Base-by-base conservation (phyloP, 225 moss, liverwort and hornwort species). In the Sphagnum contortum region DNA sequence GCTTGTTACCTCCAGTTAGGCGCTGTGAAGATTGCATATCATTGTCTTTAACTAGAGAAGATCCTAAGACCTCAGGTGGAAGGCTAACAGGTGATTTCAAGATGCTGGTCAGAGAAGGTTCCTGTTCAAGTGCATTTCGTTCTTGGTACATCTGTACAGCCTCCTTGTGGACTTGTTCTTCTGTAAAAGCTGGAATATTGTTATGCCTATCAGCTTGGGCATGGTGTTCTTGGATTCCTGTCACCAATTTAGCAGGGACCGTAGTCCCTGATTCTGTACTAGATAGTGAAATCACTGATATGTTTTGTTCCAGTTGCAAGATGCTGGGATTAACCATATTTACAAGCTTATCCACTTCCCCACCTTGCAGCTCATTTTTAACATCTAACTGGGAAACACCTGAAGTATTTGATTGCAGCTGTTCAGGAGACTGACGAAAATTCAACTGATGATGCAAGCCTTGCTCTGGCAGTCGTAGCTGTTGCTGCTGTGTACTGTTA, bases 191-290 rank as follows among this genome's bases (percentile, higher is more conserved):
- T 9, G 85, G 75, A 14, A 76, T 66, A 75, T 67, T 86, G 76
- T 69, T 77, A 61, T 80, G 88, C 55, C 85, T 87, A 4, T 92
- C 92, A 48, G 71, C 68, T 49, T 90, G 82, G 55, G 84, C 71
- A 48, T 88, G 86, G 77, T 92, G 91, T 70, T 91, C 92, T 79
- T 92, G 92, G 56, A 84, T 70, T 60, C 87, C 92, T 74, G 90
- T 78, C 57, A 77, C 83, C 63, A 98, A 70, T 61, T 98, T 90
- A 60, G 82, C 79, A 47, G 82, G 77, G 55, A 66, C 73, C 64
- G 71, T 77, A 65, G 68, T 71, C 44, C 29, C 29, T 29, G 29
- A 29, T 29, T 90, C 92, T 76, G 87, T 80, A 62, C 87, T 88
- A 70, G 83, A 81, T 56, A 87, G 69, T 67, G 79, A 78, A 57